Base-by-base conservation (phyloP, 331 rosid genomes). In the Acacia pycnantha region DNA sequence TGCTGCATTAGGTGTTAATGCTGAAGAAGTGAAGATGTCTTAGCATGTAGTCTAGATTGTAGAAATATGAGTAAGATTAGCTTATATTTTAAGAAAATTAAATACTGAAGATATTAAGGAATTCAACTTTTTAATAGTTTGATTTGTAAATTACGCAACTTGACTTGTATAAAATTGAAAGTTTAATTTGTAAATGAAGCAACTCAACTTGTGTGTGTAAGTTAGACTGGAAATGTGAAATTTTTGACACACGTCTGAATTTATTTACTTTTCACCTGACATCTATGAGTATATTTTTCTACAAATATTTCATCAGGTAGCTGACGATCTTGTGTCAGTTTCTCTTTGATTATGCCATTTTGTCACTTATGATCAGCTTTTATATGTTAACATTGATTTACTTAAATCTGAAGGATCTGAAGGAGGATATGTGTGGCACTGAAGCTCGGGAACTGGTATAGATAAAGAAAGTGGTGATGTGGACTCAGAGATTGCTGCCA, bases 321-420 rank as follows among this genome's bases (percentile, higher is more conserved):
- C 77, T 54, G 31, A 46, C 48, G 47, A 70, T 84, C 66, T 77
- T 72, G 72, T 81, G 47, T 59, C 75, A 56, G 83, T 50, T 56
- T 53, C 31, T 79, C 35, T 86, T 61, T 58, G 48, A 24, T 31
- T 46, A 44, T 78, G 51, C 33, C 48, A 2, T 61, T 58, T 43
- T 40, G 40, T 68, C 72, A 31, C 61, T 58, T 47, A 24, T 58
- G 41, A 35, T 61, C 50, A 50, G 71, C 59, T 76, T 74, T 16
- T 46, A 65, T 83, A 41, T 85, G 59, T 59, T 8, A 5, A 21
- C 37, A 31, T 56, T 79, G 77, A 70, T 87, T 85, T 83, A 80
- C 92, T 86, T 82, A 9, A 74, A 74, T 89, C 81, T 11, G 91
- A 89, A 81, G 85, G 92, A 82, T 79, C 88, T 66, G 70, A 84